Evolutionary conservation across 1,284 basidiomycete species (phyloP), one percentile per base, ranked within the genome.

Genomic region (Chondrostereum purpureum): DNA sequence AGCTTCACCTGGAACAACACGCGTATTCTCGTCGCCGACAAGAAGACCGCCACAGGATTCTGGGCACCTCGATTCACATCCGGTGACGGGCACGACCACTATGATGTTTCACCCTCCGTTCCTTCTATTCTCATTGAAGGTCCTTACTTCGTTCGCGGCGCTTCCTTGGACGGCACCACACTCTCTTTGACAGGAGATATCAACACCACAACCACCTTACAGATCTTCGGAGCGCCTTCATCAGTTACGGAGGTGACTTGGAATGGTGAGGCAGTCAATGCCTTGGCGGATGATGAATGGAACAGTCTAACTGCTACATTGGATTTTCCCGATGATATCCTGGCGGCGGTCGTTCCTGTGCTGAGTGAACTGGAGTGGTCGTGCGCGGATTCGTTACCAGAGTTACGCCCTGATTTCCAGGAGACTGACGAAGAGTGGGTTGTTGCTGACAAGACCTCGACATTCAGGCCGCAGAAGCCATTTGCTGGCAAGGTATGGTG

Each of bases 121-220:
- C 58, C 67, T 2, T 62, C 64, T n/a, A 58, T 67, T 3, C 55
- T 73, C 12, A 62, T 74, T 22, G 56, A 60, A n/a, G 73, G 73
- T 1, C 70, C 72, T 0, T 72, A 73, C 50, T 62, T 75, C 23
- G 67, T 75, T 13, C 71, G 72, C 20, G 60, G 58, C 39, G 72
- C 69, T 0, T 56, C 63, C 5, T 57, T 64, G n/a, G 27, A 31
- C 27, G 61, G 61, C 4, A 47, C 51, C 8, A 59, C 56, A 2
- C 55, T 73, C 8, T 58, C 54, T 8, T 56, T 75, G 16, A 58
- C 54, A 3, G 72, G 72, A 3, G 73, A 75, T 46, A 45, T 72
- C 36, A 70, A 73, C 49, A 57, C 55, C n/a, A 69, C 65, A 3
- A 67, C 65, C 1, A 60, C 60, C 4, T 56, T 73, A 16, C 64